phyloP scores from a whole-genome alignment of 805 yeast species.

The Myxozyma lipomycoides region DNA sequence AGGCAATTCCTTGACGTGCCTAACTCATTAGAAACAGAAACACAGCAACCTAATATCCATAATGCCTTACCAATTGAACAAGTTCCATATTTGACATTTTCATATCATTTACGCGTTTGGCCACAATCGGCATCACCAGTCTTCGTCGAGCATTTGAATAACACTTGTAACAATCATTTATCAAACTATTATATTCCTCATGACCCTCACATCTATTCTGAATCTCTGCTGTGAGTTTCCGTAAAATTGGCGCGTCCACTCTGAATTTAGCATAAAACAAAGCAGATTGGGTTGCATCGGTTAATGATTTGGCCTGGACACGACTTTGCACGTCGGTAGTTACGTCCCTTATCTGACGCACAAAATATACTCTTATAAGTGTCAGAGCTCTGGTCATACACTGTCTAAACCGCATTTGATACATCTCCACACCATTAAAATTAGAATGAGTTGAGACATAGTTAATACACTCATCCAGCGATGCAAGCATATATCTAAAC shows the following conservation, averaged over 20 bases:
- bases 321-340: constrained; percentile 24
- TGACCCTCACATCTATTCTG: constrained; percentile 40
- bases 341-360: constrained; percentile 38
- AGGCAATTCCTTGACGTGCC: constrained; percentile 59
- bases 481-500: constrained; percentile 51
- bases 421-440: constrained; percentile 66
- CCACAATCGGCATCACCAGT: constrained; percentile 46
- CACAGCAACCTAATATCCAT: not conserved
- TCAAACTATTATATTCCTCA: constrained; percentile 60
- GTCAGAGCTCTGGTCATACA: constrained; percentile 79
- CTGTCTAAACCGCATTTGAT: constrained; percentile 69
- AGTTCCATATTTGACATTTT: constrained; percentile 39
- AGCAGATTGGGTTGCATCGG: constrained; percentile 54
- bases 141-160: constrained; percentile 58
- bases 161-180: constrained; percentile 58
- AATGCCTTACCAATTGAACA: constrained; percentile 43
- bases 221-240: constrained; percentile 40
- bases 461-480: constrained; percentile 61
- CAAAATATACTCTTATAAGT: constrained; percentile 63
- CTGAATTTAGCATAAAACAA: constrained; percentile 63
- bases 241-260: constrained; percentile 42
- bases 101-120: constrained; percentile 39
- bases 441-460: constrained; percentile 56
- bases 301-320: constrained; percentile 32
- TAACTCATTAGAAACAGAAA: not conserved